Evolutionary conservation across 2,329 filamentous ascomycete genomes (phyloP).

Genomic region (Sporothrix pallida): DNA sequence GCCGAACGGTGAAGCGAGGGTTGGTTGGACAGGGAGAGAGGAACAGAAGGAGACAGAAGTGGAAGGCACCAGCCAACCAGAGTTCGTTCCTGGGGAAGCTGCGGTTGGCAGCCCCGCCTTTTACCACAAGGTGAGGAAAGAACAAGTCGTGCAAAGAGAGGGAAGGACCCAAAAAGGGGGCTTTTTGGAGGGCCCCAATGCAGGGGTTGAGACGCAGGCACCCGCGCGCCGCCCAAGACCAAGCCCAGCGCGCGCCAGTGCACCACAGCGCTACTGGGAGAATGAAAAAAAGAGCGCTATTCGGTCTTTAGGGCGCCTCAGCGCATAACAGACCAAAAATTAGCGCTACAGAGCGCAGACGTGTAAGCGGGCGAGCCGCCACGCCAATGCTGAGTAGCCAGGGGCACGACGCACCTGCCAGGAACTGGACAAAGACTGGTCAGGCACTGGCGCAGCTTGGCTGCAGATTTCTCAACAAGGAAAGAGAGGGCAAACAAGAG

Average conservation of each 20-base stretch:
- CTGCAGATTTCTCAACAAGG: constrained; percentile 1
- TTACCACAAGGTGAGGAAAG: not conserved
- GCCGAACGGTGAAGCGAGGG: not conserved
- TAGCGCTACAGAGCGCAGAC: constrained; percentile 11
- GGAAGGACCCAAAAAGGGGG: not conserved
- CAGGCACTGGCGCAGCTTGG: constrained; percentile 22
- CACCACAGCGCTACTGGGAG: constrained; percentile 1
- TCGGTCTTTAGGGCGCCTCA: not conserved
- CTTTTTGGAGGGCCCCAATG: constrained; percentile 29
- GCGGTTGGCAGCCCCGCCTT: not conserved
- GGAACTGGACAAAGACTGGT: not conserved
- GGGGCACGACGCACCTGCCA: constrained; percentile 19
- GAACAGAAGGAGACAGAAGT: not conserved
- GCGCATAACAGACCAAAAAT: constrained; percentile 7
- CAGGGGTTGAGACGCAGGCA: constrained; percentile 31
- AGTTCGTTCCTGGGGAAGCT: not conserved
- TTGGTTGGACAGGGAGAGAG: constrained; percentile 19
- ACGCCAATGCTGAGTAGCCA: not conserved
- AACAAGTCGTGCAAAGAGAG: too few relatives aligned
- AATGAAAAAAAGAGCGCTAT: too few relatives aligned
- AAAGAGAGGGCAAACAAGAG: not conserved
- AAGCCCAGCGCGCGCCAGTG: not conserved
- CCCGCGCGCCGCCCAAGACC: constrained; percentile 4
- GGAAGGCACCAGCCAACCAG: constrained; percentile 15
- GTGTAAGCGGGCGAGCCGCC: constrained; percentile 12